phyloP scores from a whole-genome alignment of 2,329 filamentous ascomycete species.

The Fusarium nisikadoi region DNA sequence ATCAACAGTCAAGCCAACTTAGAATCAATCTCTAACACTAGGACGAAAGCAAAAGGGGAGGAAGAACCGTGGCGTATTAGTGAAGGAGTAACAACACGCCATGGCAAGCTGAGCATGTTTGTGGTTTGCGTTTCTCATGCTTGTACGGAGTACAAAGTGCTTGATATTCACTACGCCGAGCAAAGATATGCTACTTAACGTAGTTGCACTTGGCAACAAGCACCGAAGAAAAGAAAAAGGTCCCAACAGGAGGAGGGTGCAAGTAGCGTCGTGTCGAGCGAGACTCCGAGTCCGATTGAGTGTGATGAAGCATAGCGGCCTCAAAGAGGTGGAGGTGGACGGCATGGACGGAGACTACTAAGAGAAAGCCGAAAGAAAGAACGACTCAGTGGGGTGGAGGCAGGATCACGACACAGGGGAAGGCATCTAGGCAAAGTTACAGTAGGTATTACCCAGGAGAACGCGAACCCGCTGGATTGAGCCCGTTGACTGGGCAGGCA shows the following conservation, averaged over 20 bases:
- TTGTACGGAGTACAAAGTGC: not conserved
- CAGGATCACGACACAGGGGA: slow-evolving; percentile 8
- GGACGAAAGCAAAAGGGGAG: slow-evolving; percentile 14
- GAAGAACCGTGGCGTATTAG: slow-evolving; percentile 8
- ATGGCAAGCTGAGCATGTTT: not conserved
- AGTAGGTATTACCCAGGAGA: slow-evolving; percentile 32
- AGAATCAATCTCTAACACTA: slow-evolving; percentile 10
- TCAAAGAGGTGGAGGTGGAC: slow-evolving; percentile 36
- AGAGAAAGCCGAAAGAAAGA: slow-evolving; percentile 18
- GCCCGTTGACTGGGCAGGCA: slow-evolving; percentile 31
- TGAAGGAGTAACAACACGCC: not conserved
- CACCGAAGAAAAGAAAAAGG: slow-evolving; percentile 38
- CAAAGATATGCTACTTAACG: slow-evolving; percentile 9
- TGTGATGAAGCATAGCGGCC: slow-evolving; percentile 43
- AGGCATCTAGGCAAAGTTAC: slow-evolving; percentile 16
- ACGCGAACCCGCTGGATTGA: slow-evolving; percentile 23
- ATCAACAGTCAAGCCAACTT: slow-evolving; percentile 1
- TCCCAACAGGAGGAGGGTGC: slow-evolving; percentile 41
- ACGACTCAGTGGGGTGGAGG: slow-evolving; percentile 3
- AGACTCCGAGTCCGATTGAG: slow-evolving; percentile 41
- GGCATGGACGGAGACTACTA: slow-evolving; percentile 12
- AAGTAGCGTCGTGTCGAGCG: slow-evolving; percentile 35
- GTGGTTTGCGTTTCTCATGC: not conserved
- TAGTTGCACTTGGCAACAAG: slow-evolving; percentile 26
- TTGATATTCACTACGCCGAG: not conserved